Evolutionary conservation across 2,329 filamentous ascomycete species (phyloP).

Genomic region (Claviceps sp.): DNA sequence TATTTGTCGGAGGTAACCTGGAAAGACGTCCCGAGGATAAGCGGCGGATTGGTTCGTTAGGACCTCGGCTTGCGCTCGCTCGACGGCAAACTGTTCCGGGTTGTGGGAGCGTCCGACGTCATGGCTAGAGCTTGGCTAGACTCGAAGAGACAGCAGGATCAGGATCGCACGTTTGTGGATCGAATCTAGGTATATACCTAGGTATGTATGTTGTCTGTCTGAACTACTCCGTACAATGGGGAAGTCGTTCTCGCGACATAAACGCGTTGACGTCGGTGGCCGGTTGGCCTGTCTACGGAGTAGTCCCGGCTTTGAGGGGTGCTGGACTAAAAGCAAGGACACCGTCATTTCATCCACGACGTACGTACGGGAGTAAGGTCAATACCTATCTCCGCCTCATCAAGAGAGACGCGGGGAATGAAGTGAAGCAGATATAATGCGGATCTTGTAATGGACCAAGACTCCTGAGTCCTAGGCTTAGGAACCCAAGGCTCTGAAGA

Average conservation of each 20-base stretch:
- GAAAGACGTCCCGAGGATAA: background rate
- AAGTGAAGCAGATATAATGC: too few relatives aligned
- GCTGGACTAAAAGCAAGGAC: background rate
- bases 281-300: constrained; percentile 3
- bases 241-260: background rate
- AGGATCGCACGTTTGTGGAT: background rate
- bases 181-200: background rate
- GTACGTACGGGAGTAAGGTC: too few relatives aligned
- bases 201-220: background rate
- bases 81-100: too few relatives aligned
- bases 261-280: background rate
- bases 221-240: background rate
- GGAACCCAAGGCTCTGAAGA: too few relatives aligned
- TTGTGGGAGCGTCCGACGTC: too few relatives aligned
- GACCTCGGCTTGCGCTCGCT: too few relatives aligned
- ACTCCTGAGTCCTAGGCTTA: too few relatives aligned
- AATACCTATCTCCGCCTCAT: too few relatives aligned
- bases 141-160: background rate
- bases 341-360: too few relatives aligned
- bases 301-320: background rate
- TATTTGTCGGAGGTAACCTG: background rate
- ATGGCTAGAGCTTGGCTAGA: background rate
- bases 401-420: too few relatives aligned
- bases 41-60: too few relatives aligned
- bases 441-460: too few relatives aligned